Conservation (phyloP, 805 yeast genomes). For the Candida rishiriensis region DNA sequence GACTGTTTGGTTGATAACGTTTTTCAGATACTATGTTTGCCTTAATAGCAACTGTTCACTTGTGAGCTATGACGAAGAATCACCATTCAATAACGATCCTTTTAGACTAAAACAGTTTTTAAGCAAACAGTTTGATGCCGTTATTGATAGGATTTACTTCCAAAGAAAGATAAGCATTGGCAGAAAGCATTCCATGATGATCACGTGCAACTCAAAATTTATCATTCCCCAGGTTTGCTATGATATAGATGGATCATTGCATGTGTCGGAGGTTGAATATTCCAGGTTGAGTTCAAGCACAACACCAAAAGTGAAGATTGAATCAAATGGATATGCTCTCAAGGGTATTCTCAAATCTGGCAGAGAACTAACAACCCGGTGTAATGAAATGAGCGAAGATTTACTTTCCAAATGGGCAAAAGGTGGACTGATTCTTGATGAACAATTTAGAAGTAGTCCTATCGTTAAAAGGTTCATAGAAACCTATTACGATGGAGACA, state of each 20-base stretch:
- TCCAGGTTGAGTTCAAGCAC: constrained; percentile 1
- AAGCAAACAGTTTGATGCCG: constrained; percentile 3
- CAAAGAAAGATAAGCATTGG: constrained; percentile 12
- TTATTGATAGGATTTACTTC: constrained; percentile 12
- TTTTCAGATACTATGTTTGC: constrained; percentile 27
- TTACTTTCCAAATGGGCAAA: constrained; percentile 13
- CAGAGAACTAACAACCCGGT: constrained; percentile 9
- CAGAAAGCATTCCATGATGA: constrained; percentile 8
- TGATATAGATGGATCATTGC: constrained; percentile 5
- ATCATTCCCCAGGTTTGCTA: constrained; percentile 16
- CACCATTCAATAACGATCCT: constrained; percentile 8
- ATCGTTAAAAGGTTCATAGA: constrained; percentile 10
- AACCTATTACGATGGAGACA: constrained; percentile 17
- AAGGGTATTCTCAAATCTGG: constrained; percentile 16
- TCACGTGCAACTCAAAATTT: constrained; percentile 9
- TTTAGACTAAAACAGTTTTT: constrained; percentile 11
- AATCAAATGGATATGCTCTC: constrained; percentile 9
- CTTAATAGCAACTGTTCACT: constrained; percentile 15
- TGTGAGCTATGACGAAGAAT: constrained; percentile 14
- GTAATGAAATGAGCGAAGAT: constrained; percentile 15
- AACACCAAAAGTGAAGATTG: constrained; percentile 9
- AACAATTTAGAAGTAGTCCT: not conserved
- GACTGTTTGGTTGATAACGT: constrained; percentile 39
- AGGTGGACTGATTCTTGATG: constrained; percentile 5
- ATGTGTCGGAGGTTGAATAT: constrained; percentile 10